Conservation (phyloP, 768 basidiomycete genomes). For the Serendipita sp. region DNA sequence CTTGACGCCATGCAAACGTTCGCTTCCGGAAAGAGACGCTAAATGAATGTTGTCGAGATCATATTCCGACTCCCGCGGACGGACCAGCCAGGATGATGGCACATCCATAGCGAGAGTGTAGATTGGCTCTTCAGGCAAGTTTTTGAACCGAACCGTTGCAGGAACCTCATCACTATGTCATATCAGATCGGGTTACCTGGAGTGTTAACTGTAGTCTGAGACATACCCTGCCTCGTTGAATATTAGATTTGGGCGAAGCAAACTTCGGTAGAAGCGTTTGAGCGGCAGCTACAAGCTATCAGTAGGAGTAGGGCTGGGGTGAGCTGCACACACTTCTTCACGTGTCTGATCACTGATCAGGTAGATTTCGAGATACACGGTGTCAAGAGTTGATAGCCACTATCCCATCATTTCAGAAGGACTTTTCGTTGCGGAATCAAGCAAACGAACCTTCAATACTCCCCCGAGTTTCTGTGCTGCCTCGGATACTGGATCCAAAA, state of each 20-base stretch:
- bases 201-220: neutral
- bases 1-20: slow-evolving; percentile 39
- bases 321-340: slow-evolving; percentile 40
- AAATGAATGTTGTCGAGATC: slow-evolving; percentile 95
- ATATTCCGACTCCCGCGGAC: slow-evolving; percentile 73
- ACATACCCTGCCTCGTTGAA: slow-evolving; percentile 64
- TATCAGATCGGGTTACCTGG: neutral
- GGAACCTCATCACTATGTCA: slow-evolving; percentile 38
- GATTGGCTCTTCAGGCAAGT: slow-evolving; percentile 71
- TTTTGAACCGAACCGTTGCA: slow-evolving; percentile 45
- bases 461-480: slow-evolving; percentile 75
- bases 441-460: slow-evolving; percentile 44
- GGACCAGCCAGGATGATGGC: slow-evolving; percentile 82
- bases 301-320: neutral
- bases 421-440: neutral
- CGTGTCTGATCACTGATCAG: slow-evolving; percentile 50
- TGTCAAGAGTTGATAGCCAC: slow-evolving; percentile 52
- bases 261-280: slow-evolving; percentile 85
- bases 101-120: slow-evolving; percentile 92
- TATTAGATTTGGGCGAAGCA: slow-evolving; percentile 34
- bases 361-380: slow-evolving; percentile 57
- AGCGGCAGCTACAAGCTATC: slow-evolving; percentile 49
- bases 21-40: slow-evolving; percentile 40
- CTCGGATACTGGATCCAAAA: slow-evolving; percentile 79
- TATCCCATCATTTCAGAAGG: slow-evolving; percentile 17